Conservation (phyloP, 2,329 filamentous ascomycete species). For the Cytospora piceae region DNA sequence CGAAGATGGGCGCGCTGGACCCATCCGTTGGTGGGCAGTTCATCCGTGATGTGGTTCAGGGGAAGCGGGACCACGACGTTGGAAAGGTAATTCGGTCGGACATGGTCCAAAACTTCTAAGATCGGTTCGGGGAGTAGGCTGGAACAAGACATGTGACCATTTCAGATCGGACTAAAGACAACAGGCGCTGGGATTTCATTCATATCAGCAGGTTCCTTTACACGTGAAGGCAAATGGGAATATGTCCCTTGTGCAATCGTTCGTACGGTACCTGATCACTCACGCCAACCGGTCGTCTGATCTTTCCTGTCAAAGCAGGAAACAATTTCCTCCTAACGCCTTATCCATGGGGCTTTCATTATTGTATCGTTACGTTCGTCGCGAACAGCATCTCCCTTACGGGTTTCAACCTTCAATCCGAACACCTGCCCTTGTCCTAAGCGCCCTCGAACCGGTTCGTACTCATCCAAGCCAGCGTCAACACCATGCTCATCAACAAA, state of each 20-base stretch:
- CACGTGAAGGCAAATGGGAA: background rate
- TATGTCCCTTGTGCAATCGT: background rate
- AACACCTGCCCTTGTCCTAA: background rate
- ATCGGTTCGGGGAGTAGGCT: background rate
- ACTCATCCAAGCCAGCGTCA: slow-evolving; percentile 44
- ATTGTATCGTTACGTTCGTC: background rate
- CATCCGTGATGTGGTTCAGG: slow-evolving; percentile 40
- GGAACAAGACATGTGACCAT: background rate
- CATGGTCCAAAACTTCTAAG: slow-evolving; percentile 20
- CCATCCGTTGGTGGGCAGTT: slow-evolving; percentile 44
- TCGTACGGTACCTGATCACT: background rate
- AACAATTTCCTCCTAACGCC: background rate
- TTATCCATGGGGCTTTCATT: background rate
- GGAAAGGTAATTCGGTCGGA: slow-evolving; percentile 21
- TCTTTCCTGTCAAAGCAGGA: background rate
- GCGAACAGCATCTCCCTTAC: background rate
- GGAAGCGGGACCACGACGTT: slow-evolving; percentile 24
- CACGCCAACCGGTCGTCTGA: background rate
- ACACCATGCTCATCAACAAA: slow-evolving; percentile 40
- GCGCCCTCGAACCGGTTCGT: slow-evolving; percentile 23
- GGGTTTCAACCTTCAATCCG: background rate
- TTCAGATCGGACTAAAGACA: background rate
- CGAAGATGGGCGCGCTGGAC: slow-evolving; percentile 42
- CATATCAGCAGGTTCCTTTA: background rate
- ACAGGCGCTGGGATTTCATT: background rate